Base-by-base conservation (phyloP, 768 basidiomycete species). In the Termitomyces sp. region DNA sequence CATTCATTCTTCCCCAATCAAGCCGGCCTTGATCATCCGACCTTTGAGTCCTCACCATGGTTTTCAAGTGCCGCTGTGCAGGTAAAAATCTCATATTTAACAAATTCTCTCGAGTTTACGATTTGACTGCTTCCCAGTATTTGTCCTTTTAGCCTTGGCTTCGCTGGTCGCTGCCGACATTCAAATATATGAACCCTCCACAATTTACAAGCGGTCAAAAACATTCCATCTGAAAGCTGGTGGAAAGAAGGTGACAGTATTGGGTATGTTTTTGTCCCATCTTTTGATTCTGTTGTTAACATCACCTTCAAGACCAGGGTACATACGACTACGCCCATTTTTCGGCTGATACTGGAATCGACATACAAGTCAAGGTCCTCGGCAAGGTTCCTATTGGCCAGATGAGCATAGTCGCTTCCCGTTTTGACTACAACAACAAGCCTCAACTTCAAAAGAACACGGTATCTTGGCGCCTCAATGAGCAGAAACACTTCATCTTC, bases 1-100 rank as follows among this genome's bases (percentile, higher is more conserved):
- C 16, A 21, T 19, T 34, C 37, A 25, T 25, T 14, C 27, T 44
- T 43, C 47, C 34, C 48, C 46, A 58, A 59, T 59, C 59, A 41
- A 63, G 62, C 59, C 34, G 62, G 62, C 59, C 62, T 60, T 63
- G 61, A 56, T 54, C 39, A 39, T n/a, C 37, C 35, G n/a, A n/a
- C n/a, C n/a, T n/a, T n/a, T n/a, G n/a, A 46, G 17, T 46, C 45
- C 21, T 59, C 37, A 55, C 21, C 52, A 60, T 56, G 59, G 52
- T 56, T 49, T 23, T 48, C 21, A 55, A 55, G 46, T 59, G 62
- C 59, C 51, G 59, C 59, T 54, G 52, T 47, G 59, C 57, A 60
- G 62, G 59, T 63, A 39, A 12, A 27, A 42, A 45, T 27, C n/a
- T 23, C 39, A 37, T 2, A 10, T 30, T 8, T 3, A 41, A 23